Evolutionary conservation across 345 rosid genomes (phyloP).

Genomic region (Adansonia digitata): DNA sequence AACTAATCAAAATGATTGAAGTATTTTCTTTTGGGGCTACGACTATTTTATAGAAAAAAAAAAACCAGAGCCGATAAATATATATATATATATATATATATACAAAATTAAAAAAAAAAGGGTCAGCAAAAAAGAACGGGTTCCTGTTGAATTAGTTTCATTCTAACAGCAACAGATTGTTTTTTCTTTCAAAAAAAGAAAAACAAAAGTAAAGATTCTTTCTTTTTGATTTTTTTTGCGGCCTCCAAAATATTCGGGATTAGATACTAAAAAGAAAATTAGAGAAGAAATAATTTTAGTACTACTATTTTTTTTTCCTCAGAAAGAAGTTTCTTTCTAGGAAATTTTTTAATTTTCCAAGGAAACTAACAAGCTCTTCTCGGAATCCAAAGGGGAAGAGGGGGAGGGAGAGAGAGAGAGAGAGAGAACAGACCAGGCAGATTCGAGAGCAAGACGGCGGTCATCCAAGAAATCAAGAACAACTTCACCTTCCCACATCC

Average conservation of each 20-base stretch:
- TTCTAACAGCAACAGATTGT: not conserved
- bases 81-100: not conserved
- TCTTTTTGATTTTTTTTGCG: not conserved
- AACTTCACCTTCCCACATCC: constrained; percentile 96
- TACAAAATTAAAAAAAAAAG: not conserved
- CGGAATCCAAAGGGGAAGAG: too few relatives aligned
- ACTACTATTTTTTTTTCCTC: not conserved
- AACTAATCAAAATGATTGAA: not conserved
- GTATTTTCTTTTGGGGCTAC: not conserved
- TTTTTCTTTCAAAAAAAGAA: not conserved
- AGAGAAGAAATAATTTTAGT: not conserved
- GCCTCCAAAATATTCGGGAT: not conserved
- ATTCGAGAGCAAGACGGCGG: constrained; percentile 18
- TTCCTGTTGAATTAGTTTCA: not conserved
- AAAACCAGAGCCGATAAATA: not conserved
- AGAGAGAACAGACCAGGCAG: constrained; percentile 61
- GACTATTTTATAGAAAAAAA: not conserved
- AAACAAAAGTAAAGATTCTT: not conserved
- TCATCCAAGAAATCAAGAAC: constrained; percentile 74
- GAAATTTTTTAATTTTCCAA: not conserved
- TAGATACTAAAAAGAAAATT: not conserved
- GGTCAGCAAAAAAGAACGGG: not conserved
- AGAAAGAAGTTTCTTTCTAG: not conserved
- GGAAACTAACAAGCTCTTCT: not conserved
- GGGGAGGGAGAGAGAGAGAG: not conserved